Percentiles rank a stretch among this genome's conserved stretches.
These are phyloP conservation scores for Tricladium varicosporioides DNA, from an alignment of 2,329 filamentous ascomycete species.

Conservation along the genomic window DNA sequence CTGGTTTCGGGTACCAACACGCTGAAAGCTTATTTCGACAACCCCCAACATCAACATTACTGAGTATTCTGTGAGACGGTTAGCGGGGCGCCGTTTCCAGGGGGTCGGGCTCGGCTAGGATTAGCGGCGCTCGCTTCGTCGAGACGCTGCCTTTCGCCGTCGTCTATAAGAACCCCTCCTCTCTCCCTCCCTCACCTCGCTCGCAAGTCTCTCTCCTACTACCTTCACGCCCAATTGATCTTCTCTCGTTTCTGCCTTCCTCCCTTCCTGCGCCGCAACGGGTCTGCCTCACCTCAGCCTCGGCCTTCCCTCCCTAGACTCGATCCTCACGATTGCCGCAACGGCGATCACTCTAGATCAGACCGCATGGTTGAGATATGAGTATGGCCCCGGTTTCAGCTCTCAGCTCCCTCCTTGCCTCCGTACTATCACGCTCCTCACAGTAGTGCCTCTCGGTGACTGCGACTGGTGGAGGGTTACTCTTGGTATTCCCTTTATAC, in stretches of 20 bases:
- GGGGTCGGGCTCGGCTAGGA: neutral
- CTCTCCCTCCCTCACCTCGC: neutral
- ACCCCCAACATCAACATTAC: no score
- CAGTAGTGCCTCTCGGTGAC: conserved; percentile 15
- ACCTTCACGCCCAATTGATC: conserved; percentile 4
- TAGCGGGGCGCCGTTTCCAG: conserved; percentile 3
- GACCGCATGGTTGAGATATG: conserved; percentile 17
- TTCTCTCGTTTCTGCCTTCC: neutral
- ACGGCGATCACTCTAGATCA: conserved; percentile 16
- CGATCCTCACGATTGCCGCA: conserved; percentile 15
- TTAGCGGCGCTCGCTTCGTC: conserved; percentile 5
- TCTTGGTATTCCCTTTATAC: conserved; percentile 19
- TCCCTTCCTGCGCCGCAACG: neutral
- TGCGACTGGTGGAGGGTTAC: conserved; percentile 18
- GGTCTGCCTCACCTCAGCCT: conserved; percentile 7
- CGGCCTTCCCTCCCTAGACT: conserved; percentile 11
- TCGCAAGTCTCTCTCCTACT: conserved; percentile 1
- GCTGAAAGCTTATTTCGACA: no score
- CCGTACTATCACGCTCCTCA: conserved; percentile 18
- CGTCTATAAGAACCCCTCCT: conserved; percentile 14
- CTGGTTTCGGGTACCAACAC: no score
- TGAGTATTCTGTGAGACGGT: conserved; percentile 8
- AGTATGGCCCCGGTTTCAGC: conserved; percentile 14
- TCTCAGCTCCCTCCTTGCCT: conserved; percentile 12
- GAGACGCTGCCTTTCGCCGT: conserved; percentile 14